phyloP scores from a whole-genome alignment of 2,329 filamentous ascomycete genomes.

The Hypomyces rosellus region DNA sequence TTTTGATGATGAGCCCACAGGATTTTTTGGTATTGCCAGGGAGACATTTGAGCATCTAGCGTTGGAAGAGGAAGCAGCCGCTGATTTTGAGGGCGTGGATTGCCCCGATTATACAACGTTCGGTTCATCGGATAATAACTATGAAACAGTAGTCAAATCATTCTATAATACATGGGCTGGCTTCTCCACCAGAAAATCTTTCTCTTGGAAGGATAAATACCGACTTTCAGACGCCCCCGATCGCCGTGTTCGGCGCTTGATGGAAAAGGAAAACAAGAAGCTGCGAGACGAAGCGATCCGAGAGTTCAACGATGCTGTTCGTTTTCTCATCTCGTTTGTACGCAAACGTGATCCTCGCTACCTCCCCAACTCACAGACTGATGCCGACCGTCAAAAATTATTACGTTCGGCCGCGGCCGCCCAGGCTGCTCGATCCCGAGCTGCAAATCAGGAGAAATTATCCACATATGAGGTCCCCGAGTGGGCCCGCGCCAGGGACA shows the following conservation, averaged over 20 bases:
- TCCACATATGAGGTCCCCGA: constrained; percentile 60
- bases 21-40: constrained; percentile 77
- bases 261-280: constrained; percentile 94
- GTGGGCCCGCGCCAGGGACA: constrained; percentile 62
- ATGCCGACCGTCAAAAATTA: constrained; percentile 72
- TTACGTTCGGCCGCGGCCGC: constrained; percentile 73
- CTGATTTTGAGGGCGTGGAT: constrained; percentile 58
- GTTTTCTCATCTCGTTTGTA: constrained; percentile 79
- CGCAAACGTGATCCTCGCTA: constrained; percentile 88
- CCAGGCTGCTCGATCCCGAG: constrained; percentile 76
- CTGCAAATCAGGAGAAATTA: constrained; percentile 71
- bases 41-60: constrained; percentile 76
- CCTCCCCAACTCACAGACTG: constrained; percentile 66
- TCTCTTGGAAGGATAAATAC: constrained; percentile 85
- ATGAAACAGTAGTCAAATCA: constrained; percentile 66
- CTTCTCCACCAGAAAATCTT: constrained; percentile 80
- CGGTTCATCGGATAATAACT: constrained; percentile 66
- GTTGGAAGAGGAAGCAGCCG: constrained; percentile 70
- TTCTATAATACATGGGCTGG: constrained; percentile 79
- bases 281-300: constrained; percentile 73
- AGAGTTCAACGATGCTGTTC: constrained; percentile 89
- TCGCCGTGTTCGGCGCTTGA: constrained; percentile 69
- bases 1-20: constrained; percentile 70
- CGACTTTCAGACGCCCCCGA: constrained; percentile 81
- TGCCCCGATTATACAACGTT: constrained; percentile 72